A percentile compares a stretch with the other conserved stretches of the same genome.
Conservation (phyloP, 306 rosid species). For the Oxytropis ochrocephala region DNA sequence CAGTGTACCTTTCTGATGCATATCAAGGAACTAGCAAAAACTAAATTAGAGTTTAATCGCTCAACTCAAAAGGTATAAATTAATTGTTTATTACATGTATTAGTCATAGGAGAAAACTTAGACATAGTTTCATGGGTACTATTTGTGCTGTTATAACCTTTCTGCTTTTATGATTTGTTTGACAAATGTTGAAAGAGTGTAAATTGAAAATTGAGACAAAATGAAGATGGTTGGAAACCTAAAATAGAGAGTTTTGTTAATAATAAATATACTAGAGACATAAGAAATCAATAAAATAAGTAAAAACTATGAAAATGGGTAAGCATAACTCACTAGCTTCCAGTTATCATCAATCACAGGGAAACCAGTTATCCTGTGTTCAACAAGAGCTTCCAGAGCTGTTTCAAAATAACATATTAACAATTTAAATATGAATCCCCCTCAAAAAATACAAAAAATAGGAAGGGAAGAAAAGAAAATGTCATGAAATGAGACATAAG, state of each 20-base stretch:
- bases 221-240: not conserved
- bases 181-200: constrained; percentile 7
- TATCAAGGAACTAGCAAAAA: not conserved
- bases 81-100: not conserved
- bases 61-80: not conserved
- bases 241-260: not conserved
- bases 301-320: not conserved
- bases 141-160: not conserved
- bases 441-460: not conserved
- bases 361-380: constrained; percentile 90
- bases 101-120: too few species aligned
- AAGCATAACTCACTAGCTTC: constrained; percentile 62
- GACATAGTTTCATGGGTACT: too few species aligned
- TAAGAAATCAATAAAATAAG: not conserved
- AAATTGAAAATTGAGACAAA: not conserved
- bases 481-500: not conserved
- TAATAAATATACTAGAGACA: not conserved
- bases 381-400: constrained; percentile 88
- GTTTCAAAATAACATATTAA: constrained; percentile 36
- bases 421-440: constrained; percentile 1
- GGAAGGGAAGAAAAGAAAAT: not conserved
- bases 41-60: not conserved
- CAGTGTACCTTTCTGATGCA: not conserved
- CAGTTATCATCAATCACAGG: constrained; percentile 89
- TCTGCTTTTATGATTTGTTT: not conserved